Conservation (phyloP, 164 flowering plant genomes). For the Nelumbo lutea region DNA sequence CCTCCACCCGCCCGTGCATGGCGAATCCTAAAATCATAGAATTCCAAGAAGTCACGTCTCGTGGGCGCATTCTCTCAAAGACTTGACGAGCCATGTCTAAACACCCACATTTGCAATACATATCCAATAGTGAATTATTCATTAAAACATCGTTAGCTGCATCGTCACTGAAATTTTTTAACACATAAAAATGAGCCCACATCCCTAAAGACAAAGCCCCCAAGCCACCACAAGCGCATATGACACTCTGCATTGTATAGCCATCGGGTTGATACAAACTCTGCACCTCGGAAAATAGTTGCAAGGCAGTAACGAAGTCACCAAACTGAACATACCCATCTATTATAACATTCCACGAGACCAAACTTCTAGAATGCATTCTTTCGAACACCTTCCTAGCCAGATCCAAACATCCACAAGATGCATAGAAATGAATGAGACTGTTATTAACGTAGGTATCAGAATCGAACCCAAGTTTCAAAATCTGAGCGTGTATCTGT, state of each 20-base stretch:
- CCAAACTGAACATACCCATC: too few relatives aligned
- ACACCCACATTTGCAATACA: conserved; percentile 77
- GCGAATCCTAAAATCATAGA: not conserved
- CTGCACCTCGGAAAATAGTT: conserved; percentile 48
- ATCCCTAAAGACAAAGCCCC: conserved; percentile 58
- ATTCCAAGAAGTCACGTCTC: not conserved
- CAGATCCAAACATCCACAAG: too few relatives aligned
- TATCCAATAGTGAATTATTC: conserved; percentile 52
- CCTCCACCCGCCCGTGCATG: not conserved
- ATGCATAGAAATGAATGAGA: too few relatives aligned
- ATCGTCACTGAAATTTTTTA: conserved; percentile 26
- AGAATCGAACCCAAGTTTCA: too few relatives aligned
- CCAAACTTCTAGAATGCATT: too few relatives aligned
- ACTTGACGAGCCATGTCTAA: conserved; percentile 31
- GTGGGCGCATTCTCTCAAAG: not conserved
- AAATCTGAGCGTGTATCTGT: too few relatives aligned
- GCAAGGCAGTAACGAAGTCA: conserved; percentile 26
- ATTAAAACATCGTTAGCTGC: conserved; percentile 38
- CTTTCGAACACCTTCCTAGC: too few relatives aligned
- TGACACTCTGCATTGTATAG: conserved; percentile 54
- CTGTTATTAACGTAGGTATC: too few relatives aligned
- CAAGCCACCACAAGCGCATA: conserved; percentile 61
- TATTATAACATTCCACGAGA: too few relatives aligned
- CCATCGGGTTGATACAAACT: conserved; percentile 47
- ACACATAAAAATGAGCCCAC: conserved; percentile 70